phyloP scores from a whole-genome alignment of 352 stramenopile genomes.

The Globisporangium paddicum region DNA sequence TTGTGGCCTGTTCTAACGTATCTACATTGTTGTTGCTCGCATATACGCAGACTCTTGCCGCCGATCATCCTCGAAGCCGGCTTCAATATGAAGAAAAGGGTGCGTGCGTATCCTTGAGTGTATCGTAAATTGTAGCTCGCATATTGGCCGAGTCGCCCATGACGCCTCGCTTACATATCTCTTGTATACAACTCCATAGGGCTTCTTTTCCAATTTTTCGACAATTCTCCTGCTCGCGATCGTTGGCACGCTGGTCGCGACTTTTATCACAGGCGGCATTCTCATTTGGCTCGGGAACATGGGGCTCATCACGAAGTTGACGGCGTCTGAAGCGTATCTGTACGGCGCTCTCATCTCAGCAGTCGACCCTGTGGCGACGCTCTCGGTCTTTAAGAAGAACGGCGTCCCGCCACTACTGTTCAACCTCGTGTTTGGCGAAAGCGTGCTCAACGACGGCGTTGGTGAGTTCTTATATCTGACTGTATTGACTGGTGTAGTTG shows the following conservation, averaged over 20 bases:
- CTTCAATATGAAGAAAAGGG: constrained; percentile 87
- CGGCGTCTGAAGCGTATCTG: constrained; percentile 85
- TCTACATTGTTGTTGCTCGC: neutral
- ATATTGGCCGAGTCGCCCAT: neutral
- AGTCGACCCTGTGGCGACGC: constrained; percentile 91
- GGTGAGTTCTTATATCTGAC: constrained; percentile 48
- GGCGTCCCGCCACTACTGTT: constrained; percentile 86
- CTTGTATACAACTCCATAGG: constrained; percentile 25
- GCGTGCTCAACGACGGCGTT: constrained; percentile 93
- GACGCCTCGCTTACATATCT: neutral
- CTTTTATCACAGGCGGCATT: constrained; percentile 73
- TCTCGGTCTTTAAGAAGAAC: constrained; percentile 93
- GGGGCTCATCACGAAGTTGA: constrained; percentile 71
- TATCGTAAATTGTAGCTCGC: too few relatives aligned
- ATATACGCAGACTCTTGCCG: constrained; percentile 39
- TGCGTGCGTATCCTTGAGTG: too few relatives aligned
- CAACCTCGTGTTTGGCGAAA: constrained; percentile 96
- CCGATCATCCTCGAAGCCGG: constrained; percentile 85
- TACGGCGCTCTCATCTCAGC: constrained; percentile 93
- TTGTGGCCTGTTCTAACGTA: neutral
- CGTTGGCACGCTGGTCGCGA: constrained; percentile 73
- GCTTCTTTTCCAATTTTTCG: constrained; percentile 87
- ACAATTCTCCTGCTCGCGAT: constrained; percentile 82
- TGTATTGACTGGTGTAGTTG: neutral
- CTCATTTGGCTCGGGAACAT: constrained; percentile 73